Percentiles rank a stretch among this genome's conserved stretches.
Conservation (phyloP, 2,329 filamentous ascomycete genomes). For the Epichloe sp. region DNA sequence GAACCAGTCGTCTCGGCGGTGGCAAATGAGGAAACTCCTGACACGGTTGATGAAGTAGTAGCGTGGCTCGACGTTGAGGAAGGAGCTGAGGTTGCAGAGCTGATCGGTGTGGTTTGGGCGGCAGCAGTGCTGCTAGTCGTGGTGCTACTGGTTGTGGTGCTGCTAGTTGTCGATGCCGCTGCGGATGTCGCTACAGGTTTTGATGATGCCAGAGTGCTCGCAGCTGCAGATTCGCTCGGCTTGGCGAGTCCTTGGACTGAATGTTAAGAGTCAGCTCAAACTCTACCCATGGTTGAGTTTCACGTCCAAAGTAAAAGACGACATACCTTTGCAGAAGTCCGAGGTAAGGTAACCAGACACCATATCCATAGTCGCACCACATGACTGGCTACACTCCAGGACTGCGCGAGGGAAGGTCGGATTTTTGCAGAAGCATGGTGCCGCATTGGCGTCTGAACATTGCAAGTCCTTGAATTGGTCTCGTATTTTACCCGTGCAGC, state of each 20-base stretch:
- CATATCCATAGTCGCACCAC: slow-evolving; percentile 12
- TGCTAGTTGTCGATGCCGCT: neutral
- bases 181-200: neutral
- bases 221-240: neutral
- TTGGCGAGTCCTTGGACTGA: neutral
- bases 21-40: neutral
- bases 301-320: neutral
- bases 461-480: slow-evolving; percentile 10
- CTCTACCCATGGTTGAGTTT: neutral
- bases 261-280: neutral
- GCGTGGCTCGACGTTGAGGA: neutral
- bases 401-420: slow-evolving; percentile 23
- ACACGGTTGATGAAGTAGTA: neutral
- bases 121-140: neutral
- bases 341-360: slow-evolving; percentile 9
- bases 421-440: slow-evolving; percentile 28
- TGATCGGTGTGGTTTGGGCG: neutral
- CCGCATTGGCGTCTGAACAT: slow-evolving; percentile 18
- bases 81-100: neutral
- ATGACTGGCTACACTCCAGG: slow-evolving; percentile 23
- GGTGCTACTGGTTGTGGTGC: neutral
- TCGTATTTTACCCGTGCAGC: slow-evolving; percentile 11
- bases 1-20: slow-evolving; percentile 2
- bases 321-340: slow-evolving; percentile 14
- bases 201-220: neutral